phyloP scores from a whole-genome alignment of 2,329 filamentous ascomycete species.

The Monosporascus sp. region DNA sequence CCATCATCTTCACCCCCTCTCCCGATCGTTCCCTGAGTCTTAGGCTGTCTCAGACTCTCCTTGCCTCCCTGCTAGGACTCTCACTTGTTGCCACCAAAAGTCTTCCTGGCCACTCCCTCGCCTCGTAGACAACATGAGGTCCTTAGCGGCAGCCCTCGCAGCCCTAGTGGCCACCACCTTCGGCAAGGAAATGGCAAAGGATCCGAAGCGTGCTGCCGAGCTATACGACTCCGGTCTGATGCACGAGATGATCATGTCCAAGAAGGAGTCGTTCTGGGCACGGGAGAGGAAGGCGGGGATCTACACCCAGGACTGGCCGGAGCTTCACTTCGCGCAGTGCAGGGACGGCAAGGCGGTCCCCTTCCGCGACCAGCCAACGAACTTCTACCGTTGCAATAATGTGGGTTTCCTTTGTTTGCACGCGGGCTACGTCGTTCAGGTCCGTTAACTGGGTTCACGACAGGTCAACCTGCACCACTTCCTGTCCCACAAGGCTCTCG shows the following conservation, averaged over 20 bases:
- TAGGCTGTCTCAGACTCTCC: too few species aligned
- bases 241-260: conserved; percentile 27
- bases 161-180: conserved; percentile 19
- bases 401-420: too few species aligned
- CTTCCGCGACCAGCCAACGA: conserved; percentile 17
- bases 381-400: too few species aligned
- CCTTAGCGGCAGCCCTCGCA: conserved; percentile 18
- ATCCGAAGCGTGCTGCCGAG: conserved; percentile 22
- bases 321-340: conserved; percentile 17
- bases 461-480: conserved; percentile 31
- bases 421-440: too few species aligned
- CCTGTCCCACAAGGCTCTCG: conserved; percentile 29
- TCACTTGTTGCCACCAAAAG: too few species aligned
- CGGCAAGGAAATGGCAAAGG: conserved; percentile 27
- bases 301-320: conserved; percentile 23
- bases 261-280: conserved; percentile 26
- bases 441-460: too few species aligned
- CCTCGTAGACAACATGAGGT: conserved; percentile 21
- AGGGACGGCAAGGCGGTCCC: conserved; percentile 24
- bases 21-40: too few species aligned
- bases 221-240: conserved; percentile 27
- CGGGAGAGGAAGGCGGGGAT: conserved; percentile 21
- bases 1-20: too few species aligned
- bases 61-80: too few species aligned
- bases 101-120: too few species aligned